Evolutionary conservation across 2,329 filamentous ascomycete species (phyloP).

Genomic region (Trichoderma aggressivum): DNA sequence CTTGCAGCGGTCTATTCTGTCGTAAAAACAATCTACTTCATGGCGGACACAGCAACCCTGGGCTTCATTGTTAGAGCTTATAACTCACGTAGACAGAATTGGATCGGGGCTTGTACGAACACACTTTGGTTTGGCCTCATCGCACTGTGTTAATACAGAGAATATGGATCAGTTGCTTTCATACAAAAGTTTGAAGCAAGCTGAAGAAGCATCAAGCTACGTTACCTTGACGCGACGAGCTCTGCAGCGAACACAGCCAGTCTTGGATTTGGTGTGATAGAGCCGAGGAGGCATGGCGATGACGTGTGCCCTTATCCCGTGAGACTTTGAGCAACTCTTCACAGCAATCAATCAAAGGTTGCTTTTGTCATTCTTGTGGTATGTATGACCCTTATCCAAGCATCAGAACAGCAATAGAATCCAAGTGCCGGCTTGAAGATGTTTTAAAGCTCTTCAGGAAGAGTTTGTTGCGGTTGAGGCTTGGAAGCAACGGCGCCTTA

Average conservation of each 20-base stretch:
- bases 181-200: background rate
- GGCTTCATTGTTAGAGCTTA: background rate
- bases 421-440: background rate
- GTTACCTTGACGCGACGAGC: background rate
- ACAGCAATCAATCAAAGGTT: background rate
- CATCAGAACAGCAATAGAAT: background rate
- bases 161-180: background rate
- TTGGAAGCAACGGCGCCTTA: background rate
- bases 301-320: background rate
- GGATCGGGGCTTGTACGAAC: background rate
- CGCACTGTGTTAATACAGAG: background rate
- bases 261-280: background rate
- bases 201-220: fast-evolving
- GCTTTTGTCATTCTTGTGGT: background rate
- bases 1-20: background rate
- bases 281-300: background rate
- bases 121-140: background rate
- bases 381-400: fast-evolving
- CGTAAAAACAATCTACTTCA: background rate
- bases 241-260: background rate
- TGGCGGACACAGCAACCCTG: background rate
- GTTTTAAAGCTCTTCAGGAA: background rate
- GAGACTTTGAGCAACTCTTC: background rate
- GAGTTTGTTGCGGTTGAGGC: too few relatives aligned
- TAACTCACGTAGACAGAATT: background rate